Base-by-base conservation (phyloP, 2,329 filamentous ascomycete genomes). In the Sarocladiaceae sp. region DNA sequence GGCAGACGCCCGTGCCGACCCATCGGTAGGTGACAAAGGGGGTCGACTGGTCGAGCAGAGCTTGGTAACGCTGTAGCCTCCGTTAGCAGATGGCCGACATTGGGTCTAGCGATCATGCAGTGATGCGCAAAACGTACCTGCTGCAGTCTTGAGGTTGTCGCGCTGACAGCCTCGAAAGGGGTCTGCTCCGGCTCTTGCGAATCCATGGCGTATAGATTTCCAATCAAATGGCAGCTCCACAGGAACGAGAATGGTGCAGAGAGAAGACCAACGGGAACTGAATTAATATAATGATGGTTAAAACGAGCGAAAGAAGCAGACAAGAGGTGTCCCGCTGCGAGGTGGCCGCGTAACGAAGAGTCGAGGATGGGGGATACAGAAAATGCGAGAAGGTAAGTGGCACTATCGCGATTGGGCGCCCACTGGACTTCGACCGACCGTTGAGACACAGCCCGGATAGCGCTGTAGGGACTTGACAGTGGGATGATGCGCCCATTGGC, bases 21-120 rank as follows among this genome's bases (percentile, higher is more conserved):
- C 93, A 98, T 74, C 93, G 79, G 70, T 97, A 95, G 47, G 83
- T 71, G 45, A 89, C 82, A 66, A 81, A 94, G 12, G 93, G 93
- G 9, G 91, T 97, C 43, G 85, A 91, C 68, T 89, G 86, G 68
- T 98, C 93, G 54, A 98, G 82, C 51, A 93, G 87, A 46, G 87
- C 76, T 82, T 98, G 93, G 65, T 95, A 97, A 3, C 13, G 15
- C 18, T 23, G 34, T 31, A 46, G 7, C n/a, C n/a, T 13, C 33
- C 20, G 40, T n/a, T 24, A 33, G 32, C 19, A 31, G 32, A 35
- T n/a, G n/a, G n/a, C n/a, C n/a, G n/a, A n/a, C n/a, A n/a, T n/a
- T n/a, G n/a, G n/a, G n/a, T n/a, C n/a, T 16, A 24, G 18, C 9
- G 11, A 39, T 26, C 15, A 33, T 26, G 37, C 18, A 33, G 27